Percentiles rank a stretch among this genome's conserved stretches.
phyloP scores from a whole-genome alignment of 169 alveolate species.

The Eimeria maxima region DNA sequence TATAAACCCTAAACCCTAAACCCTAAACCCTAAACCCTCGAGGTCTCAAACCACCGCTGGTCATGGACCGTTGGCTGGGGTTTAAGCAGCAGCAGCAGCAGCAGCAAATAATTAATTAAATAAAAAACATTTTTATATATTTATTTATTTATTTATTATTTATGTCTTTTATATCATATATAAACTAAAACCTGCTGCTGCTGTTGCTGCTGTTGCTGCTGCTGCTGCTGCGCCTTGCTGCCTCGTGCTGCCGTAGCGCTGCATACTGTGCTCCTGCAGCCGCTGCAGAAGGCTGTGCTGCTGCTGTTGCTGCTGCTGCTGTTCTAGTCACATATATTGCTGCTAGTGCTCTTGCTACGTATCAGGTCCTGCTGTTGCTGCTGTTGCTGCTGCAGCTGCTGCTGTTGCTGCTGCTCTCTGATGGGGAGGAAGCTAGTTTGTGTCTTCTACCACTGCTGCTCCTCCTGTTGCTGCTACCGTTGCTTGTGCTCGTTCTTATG shows the following conservation, averaged over 20 bases:
- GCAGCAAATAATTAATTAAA: no score
- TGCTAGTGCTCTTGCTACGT: not conserved
- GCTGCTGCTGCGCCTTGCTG: constrained; percentile 52
- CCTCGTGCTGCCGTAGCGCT: no score
- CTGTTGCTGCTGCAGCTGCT: constrained; percentile 27
- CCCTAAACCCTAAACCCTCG: no score
- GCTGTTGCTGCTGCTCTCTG: no score
- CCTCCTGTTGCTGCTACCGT: no score
- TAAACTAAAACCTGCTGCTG: not conserved
- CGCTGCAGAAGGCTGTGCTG: not conserved
- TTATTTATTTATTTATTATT: not conserved
- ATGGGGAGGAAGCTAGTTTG: no score
- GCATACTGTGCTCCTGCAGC: constrained; percentile 12
- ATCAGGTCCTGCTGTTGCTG: constrained; percentile 10
- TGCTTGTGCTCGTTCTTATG: no score
- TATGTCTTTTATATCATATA: no score
- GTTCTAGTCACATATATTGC: constrained; percentile 2
- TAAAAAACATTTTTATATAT: no score
- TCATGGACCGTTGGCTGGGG: not conserved
- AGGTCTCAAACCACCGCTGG: not conserved
- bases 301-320: constrained; percentile 19
- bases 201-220: constrained; percentile 1
- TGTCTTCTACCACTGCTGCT: not conserved
- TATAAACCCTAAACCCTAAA: no score
- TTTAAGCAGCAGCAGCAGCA: not conserved